Evolutionary conservation across 306 rosid genomes (phyloP).

Genomic region (Crataegus laevigata): DNA sequence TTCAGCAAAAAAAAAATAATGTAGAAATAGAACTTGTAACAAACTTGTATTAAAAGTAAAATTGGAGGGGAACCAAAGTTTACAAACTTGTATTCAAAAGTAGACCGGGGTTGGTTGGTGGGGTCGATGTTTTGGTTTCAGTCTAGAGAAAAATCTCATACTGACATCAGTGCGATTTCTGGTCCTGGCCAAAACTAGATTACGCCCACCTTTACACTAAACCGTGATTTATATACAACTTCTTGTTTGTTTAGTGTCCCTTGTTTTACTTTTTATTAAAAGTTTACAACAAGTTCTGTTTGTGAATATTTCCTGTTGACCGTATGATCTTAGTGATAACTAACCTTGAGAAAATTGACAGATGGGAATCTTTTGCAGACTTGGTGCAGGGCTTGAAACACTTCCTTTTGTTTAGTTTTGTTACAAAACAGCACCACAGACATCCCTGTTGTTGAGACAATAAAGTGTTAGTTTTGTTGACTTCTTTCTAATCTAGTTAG

Average conservation of each 20-base stretch:
- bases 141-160: too few relatives aligned
- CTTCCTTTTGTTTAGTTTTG: slow-evolving; percentile 52
- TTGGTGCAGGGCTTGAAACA: slow-evolving; percentile 56
- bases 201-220: not conserved
- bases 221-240: not conserved
- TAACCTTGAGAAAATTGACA: slow-evolving; percentile 85
- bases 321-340: not conserved
- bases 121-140: too few relatives aligned
- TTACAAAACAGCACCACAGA: slow-evolving; percentile 80
- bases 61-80: too few relatives aligned
- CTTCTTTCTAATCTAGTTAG: not conserved
- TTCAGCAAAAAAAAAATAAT: too few relatives aligned
- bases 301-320: not conserved
- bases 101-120: too few relatives aligned
- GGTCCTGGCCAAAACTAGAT: too few relatives aligned
- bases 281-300: too few relatives aligned
- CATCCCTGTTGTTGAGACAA: slow-evolving; percentile 49
- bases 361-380: slow-evolving; percentile 83
- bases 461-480: not conserved
- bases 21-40: not conserved
- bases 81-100: too few relatives aligned
- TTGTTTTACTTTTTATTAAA: too few relatives aligned
- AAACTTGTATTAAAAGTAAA: too few relatives aligned
- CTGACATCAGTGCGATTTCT: too few relatives aligned
- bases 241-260: not conserved